Evolutionary conservation across 768 basidiomycete species (phyloP).

Genomic region (Plicaturopsis crispa): DNA sequence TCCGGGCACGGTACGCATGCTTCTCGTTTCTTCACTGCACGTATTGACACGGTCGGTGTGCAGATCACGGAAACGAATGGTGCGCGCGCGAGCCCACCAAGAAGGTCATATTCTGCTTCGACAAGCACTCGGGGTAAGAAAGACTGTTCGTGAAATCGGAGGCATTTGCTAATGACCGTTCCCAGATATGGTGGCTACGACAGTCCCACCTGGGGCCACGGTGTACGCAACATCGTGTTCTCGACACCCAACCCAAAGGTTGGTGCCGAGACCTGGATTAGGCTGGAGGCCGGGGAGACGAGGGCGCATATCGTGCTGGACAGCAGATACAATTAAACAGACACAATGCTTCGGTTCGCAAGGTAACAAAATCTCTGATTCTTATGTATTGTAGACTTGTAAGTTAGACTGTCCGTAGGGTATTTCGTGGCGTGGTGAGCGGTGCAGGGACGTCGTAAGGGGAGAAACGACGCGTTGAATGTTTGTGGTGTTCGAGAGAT

Average conservation of each 20-base stretch:
- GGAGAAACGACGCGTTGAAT: no score
- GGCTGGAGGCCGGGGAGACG: conserved; percentile 16
- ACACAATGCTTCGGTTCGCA: no score
- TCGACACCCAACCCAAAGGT: conserved; percentile 33
- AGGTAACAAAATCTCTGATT: no score
- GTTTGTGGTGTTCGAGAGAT: no score
- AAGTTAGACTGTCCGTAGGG: no score
- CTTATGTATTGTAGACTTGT: no score
- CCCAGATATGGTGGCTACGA: conserved; percentile 62
- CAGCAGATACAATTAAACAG: neutral
- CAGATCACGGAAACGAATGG: conserved; percentile 25
- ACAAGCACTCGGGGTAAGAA: conserved; percentile 20
- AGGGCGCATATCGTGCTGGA: conserved; percentile 11
- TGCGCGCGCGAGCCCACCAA: conserved; percentile 16
- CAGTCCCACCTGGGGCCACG: conserved; percentile 46
- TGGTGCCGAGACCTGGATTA: conserved; percentile 15
- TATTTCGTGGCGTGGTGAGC: no score
- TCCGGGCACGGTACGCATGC: conserved; percentile 57
- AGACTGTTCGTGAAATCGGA: neutral
- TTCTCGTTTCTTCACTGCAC: neutral
- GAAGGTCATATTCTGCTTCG: conserved; percentile 20
- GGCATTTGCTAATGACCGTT: neutral
- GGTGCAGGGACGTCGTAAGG: no score
- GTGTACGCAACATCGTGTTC: conserved; percentile 59
- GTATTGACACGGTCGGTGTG: neutral